Evolutionary conservation across 2,329 filamentous ascomycete genomes (phyloP).

Genomic region (Aspergillus sp.): DNA sequence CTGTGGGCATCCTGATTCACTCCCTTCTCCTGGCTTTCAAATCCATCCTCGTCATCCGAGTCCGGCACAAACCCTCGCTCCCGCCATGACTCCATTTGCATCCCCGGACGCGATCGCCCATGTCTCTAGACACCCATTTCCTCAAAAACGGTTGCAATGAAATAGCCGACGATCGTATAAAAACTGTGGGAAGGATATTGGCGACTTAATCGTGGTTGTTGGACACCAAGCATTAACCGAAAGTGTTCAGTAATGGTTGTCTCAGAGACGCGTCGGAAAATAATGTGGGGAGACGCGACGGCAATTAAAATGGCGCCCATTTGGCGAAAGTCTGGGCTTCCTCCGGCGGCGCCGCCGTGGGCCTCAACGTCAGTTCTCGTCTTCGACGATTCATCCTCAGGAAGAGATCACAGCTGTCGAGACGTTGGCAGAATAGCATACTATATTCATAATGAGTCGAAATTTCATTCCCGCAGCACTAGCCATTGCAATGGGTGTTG

Average conservation of each 20-base stretch:
- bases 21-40: slow-evolving; percentile 34
- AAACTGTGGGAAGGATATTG: neutral
- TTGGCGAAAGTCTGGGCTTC: slow-evolving; percentile 20
- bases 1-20: slow-evolving; percentile 10
- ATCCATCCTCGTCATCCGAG: slow-evolving; percentile 49
- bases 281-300: slow-evolving; percentile 29
- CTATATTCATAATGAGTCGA: slow-evolving; percentile 32
- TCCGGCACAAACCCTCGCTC: slow-evolving; percentile 53
- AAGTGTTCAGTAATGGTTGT: neutral
- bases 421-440: neutral
- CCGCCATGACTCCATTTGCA: slow-evolving; percentile 51
- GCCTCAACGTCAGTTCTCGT: neutral
- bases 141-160: neutral
- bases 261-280: slow-evolving; percentile 26
- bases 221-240: neutral
- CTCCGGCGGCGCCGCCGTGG: neutral
- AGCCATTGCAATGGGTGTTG: slow-evolving; percentile 41
- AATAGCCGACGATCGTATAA: neutral
- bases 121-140: slow-evolving; percentile 34
- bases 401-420: neutral
- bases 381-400: neutral
- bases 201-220: neutral
- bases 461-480: slow-evolving; percentile 38
- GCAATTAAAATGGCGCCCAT: slow-evolving; percentile 14
- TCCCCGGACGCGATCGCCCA: slow-evolving; percentile 34